phyloP scores from a whole-genome alignment of 805 yeast genomes.

The Saturnispora serradocipensis region DNA sequence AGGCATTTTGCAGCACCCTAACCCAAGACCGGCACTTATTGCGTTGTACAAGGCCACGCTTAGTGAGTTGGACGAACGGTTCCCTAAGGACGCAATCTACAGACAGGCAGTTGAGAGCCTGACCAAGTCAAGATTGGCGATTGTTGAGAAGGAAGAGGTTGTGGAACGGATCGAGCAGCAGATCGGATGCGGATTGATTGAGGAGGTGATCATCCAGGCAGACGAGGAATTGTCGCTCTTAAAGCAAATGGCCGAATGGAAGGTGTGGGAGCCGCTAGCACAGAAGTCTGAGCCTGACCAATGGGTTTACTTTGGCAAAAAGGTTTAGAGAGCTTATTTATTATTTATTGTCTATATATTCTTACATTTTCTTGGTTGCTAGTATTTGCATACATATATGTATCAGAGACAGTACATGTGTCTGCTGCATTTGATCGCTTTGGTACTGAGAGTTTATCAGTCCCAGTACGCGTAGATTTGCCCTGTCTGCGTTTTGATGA shows the following conservation, averaged over 20 bases:
- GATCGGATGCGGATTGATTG: conserved; percentile 78
- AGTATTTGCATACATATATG: not conserved
- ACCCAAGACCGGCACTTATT: conserved; percentile 71
- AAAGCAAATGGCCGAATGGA: conserved; percentile 56
- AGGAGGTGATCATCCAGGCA: conserved; percentile 76
- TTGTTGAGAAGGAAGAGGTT: conserved; percentile 56
- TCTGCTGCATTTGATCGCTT: too few relatives aligned
- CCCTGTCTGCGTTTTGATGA: too few relatives aligned
- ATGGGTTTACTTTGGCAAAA: conserved; percentile 75
- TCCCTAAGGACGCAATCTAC: conserved; percentile 68
- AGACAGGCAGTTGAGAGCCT: conserved; percentile 64
- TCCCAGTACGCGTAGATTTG: too few relatives aligned
- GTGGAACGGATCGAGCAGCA: conserved; percentile 57
- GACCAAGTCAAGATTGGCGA: conserved; percentile 57
- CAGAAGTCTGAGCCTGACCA: conserved; percentile 75
- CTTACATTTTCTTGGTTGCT: not conserved
- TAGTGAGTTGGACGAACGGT: conserved; percentile 43
- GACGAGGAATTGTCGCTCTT: conserved; percentile 68
- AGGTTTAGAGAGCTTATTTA: conserved; percentile 31
- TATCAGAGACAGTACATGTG: not conserved
- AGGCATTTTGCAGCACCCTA: conserved; percentile 70
- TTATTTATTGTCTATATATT: not conserved
- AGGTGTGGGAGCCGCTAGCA: conserved; percentile 72
- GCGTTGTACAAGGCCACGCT: conserved; percentile 66
- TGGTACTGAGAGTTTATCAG: too few relatives aligned